Evolutionary conservation across 306 rosid species (phyloP), one percentile per base, ranked within the genome.

Genomic region (Cicer pinnatifidum): DNA sequence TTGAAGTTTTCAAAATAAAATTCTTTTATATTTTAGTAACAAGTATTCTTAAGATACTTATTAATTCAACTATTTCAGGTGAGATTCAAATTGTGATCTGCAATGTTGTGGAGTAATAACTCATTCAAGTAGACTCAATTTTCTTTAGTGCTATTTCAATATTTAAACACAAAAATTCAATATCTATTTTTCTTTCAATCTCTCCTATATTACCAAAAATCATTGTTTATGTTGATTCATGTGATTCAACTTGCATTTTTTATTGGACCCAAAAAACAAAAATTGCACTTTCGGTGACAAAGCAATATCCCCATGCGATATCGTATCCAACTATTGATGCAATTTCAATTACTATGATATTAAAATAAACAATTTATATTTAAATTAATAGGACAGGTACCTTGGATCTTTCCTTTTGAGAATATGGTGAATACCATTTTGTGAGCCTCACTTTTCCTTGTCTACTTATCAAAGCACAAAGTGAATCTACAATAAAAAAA

Each of bases 371-470:
- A 58, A 8, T 69, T 61, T 45, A 16, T 17, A 54, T 53, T 23
- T 41, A n/a, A 39, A 41, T 23, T 33, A 3, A 45, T 28, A n/a
- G 33, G 35, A 75, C 2, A 70, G 4, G 56, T 78, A 94, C 99
- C 99, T 95, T 95, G 76, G 84, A 57, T 88, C 99, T 87, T 71
- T 95, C 97, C 88, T 90, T 94, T 83, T 94, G 99, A 16, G 97
- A 38, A 65, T 91, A 91, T 44, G 99, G 96, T 69, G 96, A 91
- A 77, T 94, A 90, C 96, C 97, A 94, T 81, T 94, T 94, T 52
- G 99, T 91, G 86, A 93, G 85, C 79, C 99, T 91, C 68, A 94
- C 99, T 86, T 94, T 94, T 67, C 97, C 96, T 88, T 94, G 99
- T 82, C 99, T 81, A 76, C 92, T 94, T 5, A 94, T 82, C 15